Evolutionary conservation across 768 basidiomycete species (phyloP).

Genomic region (Trametes meyenii): DNA sequence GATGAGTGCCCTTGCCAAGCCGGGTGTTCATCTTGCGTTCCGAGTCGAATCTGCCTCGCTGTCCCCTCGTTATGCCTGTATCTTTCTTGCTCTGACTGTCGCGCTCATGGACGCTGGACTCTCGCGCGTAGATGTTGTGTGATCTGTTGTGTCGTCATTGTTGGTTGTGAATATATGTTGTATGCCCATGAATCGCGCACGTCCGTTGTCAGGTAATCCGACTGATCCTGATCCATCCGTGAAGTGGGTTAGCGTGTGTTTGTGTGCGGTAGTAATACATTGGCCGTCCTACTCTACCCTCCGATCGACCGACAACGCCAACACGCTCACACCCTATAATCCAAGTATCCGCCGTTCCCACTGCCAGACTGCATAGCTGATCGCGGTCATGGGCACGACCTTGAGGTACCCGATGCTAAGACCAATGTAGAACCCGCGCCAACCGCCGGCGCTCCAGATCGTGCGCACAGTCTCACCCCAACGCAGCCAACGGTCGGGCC

Average conservation of each 20-base stretch:
- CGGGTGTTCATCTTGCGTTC: not conserved
- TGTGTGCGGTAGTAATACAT: slow-evolving; percentile 8
- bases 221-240: not conserved
- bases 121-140: not conserved
- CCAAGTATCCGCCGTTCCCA: slow-evolving; percentile 58
- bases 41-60: not conserved
- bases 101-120: not conserved
- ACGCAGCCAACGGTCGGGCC: slow-evolving; percentile 74
- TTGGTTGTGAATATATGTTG: slow-evolving; percentile 2
- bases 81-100: not conserved
- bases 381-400: slow-evolving; percentile 94
- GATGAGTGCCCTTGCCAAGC: not conserved
- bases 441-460: slow-evolving; percentile 72
- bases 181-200: not conserved
- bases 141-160: not conserved
- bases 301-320: not conserved
- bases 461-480: slow-evolving; percentile 76
- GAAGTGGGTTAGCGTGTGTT: slow-evolving; percentile 5
- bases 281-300: not conserved
- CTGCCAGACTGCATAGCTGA: slow-evolving; percentile 93
- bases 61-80: not conserved
- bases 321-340: slow-evolving; percentile 27
- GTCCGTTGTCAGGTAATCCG: no score
- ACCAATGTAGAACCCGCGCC: slow-evolving; percentile 90
- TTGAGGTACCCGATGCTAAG: slow-evolving; percentile 91